phyloP scores from a whole-genome alignment of 1,139 yeast genomes.

The Sugiyamaella paludigena region DNA sequence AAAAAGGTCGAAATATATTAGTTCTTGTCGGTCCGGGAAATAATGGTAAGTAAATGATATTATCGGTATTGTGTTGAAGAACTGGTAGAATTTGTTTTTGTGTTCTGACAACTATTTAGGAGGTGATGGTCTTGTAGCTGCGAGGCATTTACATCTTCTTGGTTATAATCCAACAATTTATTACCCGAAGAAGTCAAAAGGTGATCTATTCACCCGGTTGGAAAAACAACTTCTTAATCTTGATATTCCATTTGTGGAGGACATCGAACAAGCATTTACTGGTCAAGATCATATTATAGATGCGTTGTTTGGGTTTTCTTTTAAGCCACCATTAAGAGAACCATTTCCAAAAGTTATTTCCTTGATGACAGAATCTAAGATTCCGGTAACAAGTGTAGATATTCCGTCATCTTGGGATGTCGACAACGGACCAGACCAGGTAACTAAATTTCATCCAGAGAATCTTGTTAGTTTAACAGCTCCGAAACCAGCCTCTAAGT shows the following conservation, averaged over 20 bases:
- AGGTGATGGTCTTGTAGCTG: conserved; percentile 96
- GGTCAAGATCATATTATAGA: conserved; percentile 59
- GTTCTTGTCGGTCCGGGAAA: conserved; percentile 93
- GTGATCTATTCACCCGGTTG: conserved; percentile 42
- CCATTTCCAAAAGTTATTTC: conserved; percentile 67
- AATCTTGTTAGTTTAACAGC: conserved; percentile 84
- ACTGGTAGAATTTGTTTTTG: neutral
- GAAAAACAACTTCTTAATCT: conserved; percentile 60
- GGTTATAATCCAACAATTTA: conserved; percentile 69
- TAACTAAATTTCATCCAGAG: conserved; percentile 49
- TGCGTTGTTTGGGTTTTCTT: conserved; percentile 89
- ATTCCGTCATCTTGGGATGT: conserved; percentile 98
- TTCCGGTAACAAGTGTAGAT: conserved; percentile 76
- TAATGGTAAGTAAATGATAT: conserved; percentile 48
- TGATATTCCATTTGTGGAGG: conserved; percentile 46
- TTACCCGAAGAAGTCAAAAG: conserved; percentile 42
- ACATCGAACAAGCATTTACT: conserved; percentile 30
- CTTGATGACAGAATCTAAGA: conserved; percentile 43
- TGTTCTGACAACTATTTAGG: conserved; percentile 32
- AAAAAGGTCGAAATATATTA: conserved; percentile 47
- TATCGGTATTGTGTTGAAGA: too few relatives aligned
- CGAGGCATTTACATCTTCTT: conserved; percentile 80
- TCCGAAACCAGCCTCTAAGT: conserved; percentile 80
- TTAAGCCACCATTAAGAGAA: conserved; percentile 79
- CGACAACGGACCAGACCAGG: conserved; percentile 67